phyloP scores from a whole-genome alignment of 2,329 filamentous ascomycete genomes.

The Xylariaceae sp. region DNA sequence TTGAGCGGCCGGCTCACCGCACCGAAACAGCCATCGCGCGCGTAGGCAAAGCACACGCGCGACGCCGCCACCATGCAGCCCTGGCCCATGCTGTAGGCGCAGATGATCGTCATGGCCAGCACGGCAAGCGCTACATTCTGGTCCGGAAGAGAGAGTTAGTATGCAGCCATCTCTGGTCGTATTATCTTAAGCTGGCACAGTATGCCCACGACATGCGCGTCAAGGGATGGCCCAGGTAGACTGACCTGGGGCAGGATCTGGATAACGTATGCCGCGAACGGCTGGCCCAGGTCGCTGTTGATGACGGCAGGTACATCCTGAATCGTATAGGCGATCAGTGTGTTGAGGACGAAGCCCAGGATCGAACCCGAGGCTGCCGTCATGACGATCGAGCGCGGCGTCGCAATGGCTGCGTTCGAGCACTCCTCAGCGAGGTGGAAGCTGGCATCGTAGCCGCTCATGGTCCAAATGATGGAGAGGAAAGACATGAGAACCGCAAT shows the following conservation, averaged over 20 bases:
- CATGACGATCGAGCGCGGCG: slow-evolving; percentile 64
- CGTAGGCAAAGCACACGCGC: slow-evolving; percentile 65
- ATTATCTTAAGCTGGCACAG: no score
- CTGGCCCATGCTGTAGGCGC: slow-evolving; percentile 62
- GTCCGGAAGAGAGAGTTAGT: no score
- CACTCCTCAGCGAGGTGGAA: slow-evolving; percentile 73
- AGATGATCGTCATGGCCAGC: slow-evolving; percentile 58
- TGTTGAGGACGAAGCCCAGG: slow-evolving; percentile 66
- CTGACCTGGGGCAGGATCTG: slow-evolving; percentile 57
- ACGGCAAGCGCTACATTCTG: slow-evolving; percentile 54
- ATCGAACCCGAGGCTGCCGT: slow-evolving; percentile 59
- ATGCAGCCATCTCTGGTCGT: no score
- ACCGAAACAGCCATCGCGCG: slow-evolving; percentile 64
- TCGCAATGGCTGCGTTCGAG: slow-evolving; percentile 62
- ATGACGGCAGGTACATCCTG: slow-evolving; percentile 53
- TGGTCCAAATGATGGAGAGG: slow-evolving; percentile 27
- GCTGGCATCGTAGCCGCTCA: slow-evolving; percentile 25
- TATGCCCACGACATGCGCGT: no score
- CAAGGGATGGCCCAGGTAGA: no score
- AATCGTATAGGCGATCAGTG: slow-evolving; percentile 66
- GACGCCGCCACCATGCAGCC: slow-evolving; percentile 61
- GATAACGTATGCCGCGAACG: slow-evolving; percentile 62
- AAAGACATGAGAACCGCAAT: slow-evolving; percentile 65
- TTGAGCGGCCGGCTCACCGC: slow-evolving; percentile 47
- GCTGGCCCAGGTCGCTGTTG: slow-evolving; percentile 54